Evolutionary conservation across 495 filamentous ascomycete genomes (phyloP).

Genomic region (Daldinia bambusicola): DNA sequence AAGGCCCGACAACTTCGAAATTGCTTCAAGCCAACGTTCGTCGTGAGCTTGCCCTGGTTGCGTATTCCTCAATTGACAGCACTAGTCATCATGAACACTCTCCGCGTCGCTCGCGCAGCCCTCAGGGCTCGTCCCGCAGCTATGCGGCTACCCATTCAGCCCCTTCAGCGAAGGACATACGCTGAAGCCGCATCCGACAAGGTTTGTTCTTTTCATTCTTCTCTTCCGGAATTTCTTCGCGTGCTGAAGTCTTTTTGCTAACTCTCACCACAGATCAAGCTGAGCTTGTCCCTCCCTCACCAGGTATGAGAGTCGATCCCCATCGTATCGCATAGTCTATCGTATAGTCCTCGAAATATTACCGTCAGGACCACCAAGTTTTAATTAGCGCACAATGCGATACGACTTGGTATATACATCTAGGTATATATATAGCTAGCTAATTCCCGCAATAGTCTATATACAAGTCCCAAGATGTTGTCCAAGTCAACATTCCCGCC

Average conservation of each 20-base stretch:
- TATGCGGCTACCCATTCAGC: constrained; percentile 74
- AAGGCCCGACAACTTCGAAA: constrained; percentile 56
- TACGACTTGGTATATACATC: constrained; percentile 2
- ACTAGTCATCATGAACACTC: constrained; percentile 81
- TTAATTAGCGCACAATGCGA: constrained; percentile 22
- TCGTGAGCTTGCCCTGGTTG: constrained; percentile 49
- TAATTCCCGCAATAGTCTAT: constrained; percentile 65
- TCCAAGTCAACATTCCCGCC: constrained; percentile 98
- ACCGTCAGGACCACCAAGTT: neutral
- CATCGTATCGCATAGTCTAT: neutral
- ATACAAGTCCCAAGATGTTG: constrained; percentile 72
- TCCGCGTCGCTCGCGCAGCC: constrained; percentile 89
- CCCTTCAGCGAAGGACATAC: constrained; percentile 86
- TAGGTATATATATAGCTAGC: constrained; percentile 21
- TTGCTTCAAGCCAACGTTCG: constrained; percentile 50
- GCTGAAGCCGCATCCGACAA: constrained; percentile 91
- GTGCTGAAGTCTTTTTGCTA: constrained; percentile 19
- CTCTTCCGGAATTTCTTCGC: constrained; percentile 8
- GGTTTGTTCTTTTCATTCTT: constrained; percentile 50
- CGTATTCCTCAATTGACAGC: constrained; percentile 60
- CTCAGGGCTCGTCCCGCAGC: constrained; percentile 78
- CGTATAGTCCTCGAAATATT: neutral
- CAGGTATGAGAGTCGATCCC: constrained; percentile 74
- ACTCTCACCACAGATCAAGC: constrained; percentile 80
- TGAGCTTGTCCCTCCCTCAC: constrained; percentile 96